Base-by-base conservation (phyloP, 129 eudicot species). In the Lactuca sativa region DNA sequence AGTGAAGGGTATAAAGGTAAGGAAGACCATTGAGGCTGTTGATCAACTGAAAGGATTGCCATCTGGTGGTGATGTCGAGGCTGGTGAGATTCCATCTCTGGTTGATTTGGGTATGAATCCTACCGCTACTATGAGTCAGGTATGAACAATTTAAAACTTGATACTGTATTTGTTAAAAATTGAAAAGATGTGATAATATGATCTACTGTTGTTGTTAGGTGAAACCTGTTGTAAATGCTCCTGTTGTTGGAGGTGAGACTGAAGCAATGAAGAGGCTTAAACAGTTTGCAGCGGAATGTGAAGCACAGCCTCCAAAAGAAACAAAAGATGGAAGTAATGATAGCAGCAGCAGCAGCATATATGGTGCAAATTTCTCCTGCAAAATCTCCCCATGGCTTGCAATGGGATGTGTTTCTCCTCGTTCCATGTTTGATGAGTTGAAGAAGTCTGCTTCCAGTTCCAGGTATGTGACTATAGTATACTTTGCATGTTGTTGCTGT, bases 301-400 rank as follows among this genome's bases (percentile, higher is more conserved):
- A 73, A 75, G 87, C 92, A 5, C 93, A 89, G 49, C 97, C 98
- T 14, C 83, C 75, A 47, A 77, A 77, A 69, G 76, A 69, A 69
- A 77, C 71, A 30, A 86, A 84, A 64, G 85, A 93, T 31, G 92
- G 88, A 49, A 66, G 75, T 70, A 83, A 77, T 17, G 83, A 86
- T 72, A 93, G 82, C 30, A 25, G 30, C 30, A 25, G 30, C 30
- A 25, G 30, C 30, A 25, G 30, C 87, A 78, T 93, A 16, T 89
- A 85, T 58, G 98, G 98, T 58, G 98, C 97, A 37, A 93, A 89
- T 78, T 93, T 89, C 61, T 93, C 97, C 6, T 93, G 98, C 83
- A 93, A 83, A 83, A 87, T 93, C 69, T 93, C 98, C 10, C 98
- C 98, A 17, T 93, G 98, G 98, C 95, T 93, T 56, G 82, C 97